Conservation (phyloP, 345 rosid genomes). For the Aegle marmelos region DNA sequence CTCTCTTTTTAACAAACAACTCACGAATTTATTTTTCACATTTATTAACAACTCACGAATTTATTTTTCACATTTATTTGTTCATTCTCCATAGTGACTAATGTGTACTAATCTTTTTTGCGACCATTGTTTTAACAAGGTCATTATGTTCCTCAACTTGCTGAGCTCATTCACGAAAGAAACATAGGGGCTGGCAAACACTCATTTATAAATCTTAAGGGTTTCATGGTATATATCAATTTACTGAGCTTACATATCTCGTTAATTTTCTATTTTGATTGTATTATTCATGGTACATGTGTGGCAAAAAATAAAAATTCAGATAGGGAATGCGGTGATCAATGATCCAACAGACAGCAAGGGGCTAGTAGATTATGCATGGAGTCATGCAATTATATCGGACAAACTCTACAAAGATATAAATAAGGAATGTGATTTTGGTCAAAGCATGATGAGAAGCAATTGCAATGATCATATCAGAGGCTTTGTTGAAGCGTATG, state of each 20-base stretch:
- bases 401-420: conserved; percentile 51
- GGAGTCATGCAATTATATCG: conserved; percentile 75
- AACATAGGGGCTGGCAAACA: conserved; percentile 36
- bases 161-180: conserved; percentile 54
- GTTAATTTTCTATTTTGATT: no score
- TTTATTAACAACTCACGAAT: not conserved
- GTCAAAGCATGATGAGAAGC: not conserved
- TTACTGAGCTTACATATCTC: not conserved
- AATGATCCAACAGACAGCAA: conserved; percentile 50
- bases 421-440: conserved; percentile 41
- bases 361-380: conserved; percentile 66
- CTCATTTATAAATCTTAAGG: conserved; percentile 61
- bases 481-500: conserved; percentile 41
- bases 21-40: no score
- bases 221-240: conserved; percentile 51
- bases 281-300: not conserved
- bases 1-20: no score
- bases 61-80: not conserved
- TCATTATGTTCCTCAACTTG: conserved; percentile 84
- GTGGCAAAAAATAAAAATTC: not conserved
- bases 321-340: conserved; percentile 80
- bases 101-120: not conserved
- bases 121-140: conserved; percentile 33
- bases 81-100: not conserved
- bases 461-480: conserved; percentile 23